Percentiles rank a stretch among this genome's conserved stretches.
Conservation (phyloP, 495 filamentous ascomycete genomes). For the Xylaria longipes region DNA sequence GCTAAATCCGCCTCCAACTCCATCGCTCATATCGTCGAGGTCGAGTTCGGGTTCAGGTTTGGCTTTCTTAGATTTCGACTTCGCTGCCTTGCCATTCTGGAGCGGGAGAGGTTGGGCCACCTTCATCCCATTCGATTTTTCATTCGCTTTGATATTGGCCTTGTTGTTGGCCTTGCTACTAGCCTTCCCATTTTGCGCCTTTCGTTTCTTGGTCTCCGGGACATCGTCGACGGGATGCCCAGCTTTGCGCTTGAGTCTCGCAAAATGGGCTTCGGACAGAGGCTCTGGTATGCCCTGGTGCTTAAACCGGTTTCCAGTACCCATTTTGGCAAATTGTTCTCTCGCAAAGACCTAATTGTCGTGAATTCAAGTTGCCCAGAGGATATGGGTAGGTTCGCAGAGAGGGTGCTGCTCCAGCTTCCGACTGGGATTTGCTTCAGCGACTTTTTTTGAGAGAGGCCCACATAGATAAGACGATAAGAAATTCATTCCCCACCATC, state of each 20-base stretch:
- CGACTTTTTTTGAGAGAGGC: conserved; percentile 27
- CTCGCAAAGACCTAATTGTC: not conserved
- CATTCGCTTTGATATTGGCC: conserved; percentile 40
- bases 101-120: conserved; percentile 34
- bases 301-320: conserved; percentile 87
- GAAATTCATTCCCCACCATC: conserved; percentile 8
- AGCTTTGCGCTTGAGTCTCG: conserved; percentile 78
- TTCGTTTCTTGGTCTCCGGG: conserved; percentile 70
- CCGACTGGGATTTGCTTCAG: conserved; percentile 9
- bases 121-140: conserved; percentile 47
- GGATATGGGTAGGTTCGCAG: not conserved
- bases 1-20: conserved; percentile 62
- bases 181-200: conserved; percentile 56
- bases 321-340: conserved; percentile 66
- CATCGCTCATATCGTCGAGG: conserved; percentile 55
- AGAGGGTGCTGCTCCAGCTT: conserved; percentile 2
- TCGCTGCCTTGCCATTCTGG: conserved; percentile 46
- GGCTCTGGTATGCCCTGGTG: conserved; percentile 89
- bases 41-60: conserved; percentile 56
- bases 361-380: not conserved
- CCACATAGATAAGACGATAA: conserved; percentile 40
- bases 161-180: conserved; percentile 48
- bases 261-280: conserved; percentile 79
- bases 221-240: conserved; percentile 58
- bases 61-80: conserved; percentile 57